Evolutionary conservation across 768 basidiomycete species (phyloP), one percentile per base, ranked within the genome.

Genomic region (Leccinum truebloodii): DNA sequence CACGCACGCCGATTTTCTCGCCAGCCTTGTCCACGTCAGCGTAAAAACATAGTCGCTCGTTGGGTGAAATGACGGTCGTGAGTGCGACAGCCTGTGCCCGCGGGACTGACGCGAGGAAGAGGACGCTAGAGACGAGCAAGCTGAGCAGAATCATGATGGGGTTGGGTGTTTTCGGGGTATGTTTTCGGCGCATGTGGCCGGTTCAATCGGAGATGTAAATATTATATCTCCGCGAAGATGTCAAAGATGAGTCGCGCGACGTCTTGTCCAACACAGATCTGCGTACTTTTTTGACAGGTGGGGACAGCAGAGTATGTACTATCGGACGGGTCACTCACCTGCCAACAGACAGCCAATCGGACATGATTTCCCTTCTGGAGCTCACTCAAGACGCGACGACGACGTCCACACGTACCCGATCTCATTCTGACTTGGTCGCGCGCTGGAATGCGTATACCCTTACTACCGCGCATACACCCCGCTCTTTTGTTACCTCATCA

Each of bases 1-100:
- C n/a, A n/a, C n/a, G n/a, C n/a, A n/a, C n/a, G n/a, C n/a, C n/a
- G 65, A 95, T 86, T 82, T 94, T 96, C 80, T 94, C 90, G 59
- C 93, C 92, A 1, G 84, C 86, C 80, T 95, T 96, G 80, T 99
- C 97, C 22, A 96, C 95, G 71, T 95, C 93, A 6, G 94, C 92
- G 68, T 92, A 98, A 76, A 97, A 98, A 76, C 97, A 99, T 66
- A 90, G 74, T 37, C 90, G 81, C 68, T 93, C 89, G 66, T 92
- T 94, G 1, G 92, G 85, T 16, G 83, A 76, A 63, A 94, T 86
- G 22, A 86, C 75, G 3, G 92, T 95, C 8, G 94, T 94, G 44
- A 96, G 76, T 1, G 94, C 91, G 1, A 89, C 83, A 13, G 84
- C 86, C 26, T 72, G 73, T 37, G 75, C 74, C 7, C 74, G 73